A percentile compares a stretch with the other conserved stretches of the same genome.
Evolutionary conservation across 805 yeast species (phyloP).

Genomic region (Hanseniaspora lachancei): DNA sequence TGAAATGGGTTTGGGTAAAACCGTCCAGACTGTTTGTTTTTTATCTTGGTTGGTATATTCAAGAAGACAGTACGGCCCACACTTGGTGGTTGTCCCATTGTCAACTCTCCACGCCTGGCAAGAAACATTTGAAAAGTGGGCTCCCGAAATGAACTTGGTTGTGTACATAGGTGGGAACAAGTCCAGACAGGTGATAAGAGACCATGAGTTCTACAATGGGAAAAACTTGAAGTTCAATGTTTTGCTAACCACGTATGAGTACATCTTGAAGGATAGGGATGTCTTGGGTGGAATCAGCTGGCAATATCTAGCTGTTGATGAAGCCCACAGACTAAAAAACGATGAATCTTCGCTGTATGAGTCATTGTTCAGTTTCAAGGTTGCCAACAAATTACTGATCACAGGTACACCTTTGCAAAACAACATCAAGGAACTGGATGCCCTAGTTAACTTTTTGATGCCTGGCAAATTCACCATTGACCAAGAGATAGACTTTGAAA

Average conservation of each 20-base stretch:
- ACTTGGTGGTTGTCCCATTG: slow-evolving; percentile 86
- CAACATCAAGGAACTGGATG: slow-evolving; percentile 88
- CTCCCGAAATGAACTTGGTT: slow-evolving; percentile 88
- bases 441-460: slow-evolving; percentile 86
- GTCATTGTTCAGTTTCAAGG: slow-evolving; percentile 68
- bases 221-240: slow-evolving; percentile 79
- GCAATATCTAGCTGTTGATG: slow-evolving; percentile 97
- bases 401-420: slow-evolving; percentile 98
- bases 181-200: slow-evolving; percentile 70
- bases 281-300: slow-evolving; percentile 76
- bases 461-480: slow-evolving; percentile 86
- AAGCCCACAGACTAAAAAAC: slow-evolving; percentile 92
- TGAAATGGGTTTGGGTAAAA: slow-evolving; percentile 97
- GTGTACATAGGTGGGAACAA: slow-evolving; percentile 86
- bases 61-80: slow-evolving; percentile 95
- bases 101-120: slow-evolving; percentile 99
- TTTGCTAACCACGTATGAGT: slow-evolving; percentile 90
- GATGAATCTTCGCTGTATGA: slow-evolving; percentile 89
- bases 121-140: slow-evolving; percentile 94
- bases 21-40: slow-evolving; percentile 92
- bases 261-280: slow-evolving; percentile 73
- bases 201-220: slow-evolving; percentile 64
- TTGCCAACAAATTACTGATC: slow-evolving; percentile 70
- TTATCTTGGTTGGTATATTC: slow-evolving; percentile 91
- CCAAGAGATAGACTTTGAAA: slow-evolving; percentile 88